These are phyloP conservation scores for Diaporthe sp. DNA, from an alignment of 2,329 filamentous ascomycete species.

Conservation along the genomic window DNA sequence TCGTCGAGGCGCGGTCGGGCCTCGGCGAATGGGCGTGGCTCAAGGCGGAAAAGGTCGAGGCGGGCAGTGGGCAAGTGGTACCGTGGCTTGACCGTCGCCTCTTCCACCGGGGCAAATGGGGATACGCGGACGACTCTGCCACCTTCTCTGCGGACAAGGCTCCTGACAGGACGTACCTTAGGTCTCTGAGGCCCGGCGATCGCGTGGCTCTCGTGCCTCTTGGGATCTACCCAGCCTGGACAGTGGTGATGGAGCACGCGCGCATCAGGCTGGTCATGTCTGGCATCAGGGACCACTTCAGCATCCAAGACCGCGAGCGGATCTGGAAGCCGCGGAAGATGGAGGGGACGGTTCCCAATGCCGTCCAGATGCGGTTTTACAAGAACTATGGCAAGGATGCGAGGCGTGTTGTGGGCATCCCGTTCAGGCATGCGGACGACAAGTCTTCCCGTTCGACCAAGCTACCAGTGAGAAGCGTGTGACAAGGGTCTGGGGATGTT, in stretches of 20 bases:
- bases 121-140: not conserved
- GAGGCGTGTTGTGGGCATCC: not conserved
- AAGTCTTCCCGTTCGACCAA: not conserved
- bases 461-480: not conserved
- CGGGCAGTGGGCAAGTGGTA: not conserved
- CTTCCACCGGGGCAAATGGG: not conserved
- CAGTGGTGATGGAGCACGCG: not conserved
- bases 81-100: not conserved
- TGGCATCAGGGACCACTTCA: conserved; percentile 5
- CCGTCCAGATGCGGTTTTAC: not conserved
- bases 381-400: not conserved
- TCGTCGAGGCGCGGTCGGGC: not conserved
- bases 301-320: not conserved
- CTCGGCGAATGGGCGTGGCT: conserved; percentile 1
- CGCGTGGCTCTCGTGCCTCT: not conserved
- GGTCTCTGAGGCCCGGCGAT: not conserved
- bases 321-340: not conserved
- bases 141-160: not conserved
- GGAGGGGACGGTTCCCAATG: not conserved
- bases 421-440: not conserved
- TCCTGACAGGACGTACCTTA: not conserved
- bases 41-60: not conserved
- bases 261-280: not conserved
- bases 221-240: not conserved
- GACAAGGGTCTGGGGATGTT: not conserved